Evolutionary conservation across 2,329 filamentous ascomycete genomes (phyloP), one percentile per base, ranked within the genome.

Genomic region (Macroventuria anomochaeta): DNA sequence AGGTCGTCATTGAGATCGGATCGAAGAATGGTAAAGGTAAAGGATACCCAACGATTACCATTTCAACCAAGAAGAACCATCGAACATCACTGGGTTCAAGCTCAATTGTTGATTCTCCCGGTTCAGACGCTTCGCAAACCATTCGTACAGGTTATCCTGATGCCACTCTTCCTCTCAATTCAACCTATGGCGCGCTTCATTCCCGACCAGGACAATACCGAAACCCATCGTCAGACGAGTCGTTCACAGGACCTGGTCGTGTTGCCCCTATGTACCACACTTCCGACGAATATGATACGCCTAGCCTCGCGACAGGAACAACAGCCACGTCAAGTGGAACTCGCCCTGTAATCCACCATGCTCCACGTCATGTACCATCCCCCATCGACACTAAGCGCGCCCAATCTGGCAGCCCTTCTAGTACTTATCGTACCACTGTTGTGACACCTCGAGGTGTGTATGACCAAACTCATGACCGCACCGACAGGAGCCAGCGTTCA

Each of bases 71-170:
- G 7, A 29, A 48, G 7, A 62, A 59, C 54, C 69, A 73, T 33
- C 66, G 70, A 4, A 57, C 64, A 0, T 54, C 51, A 2, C 28
- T 34, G 21, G 29, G 51, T 10, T 73, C 71, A 7, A 25, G n/a
- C 5, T 55, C 46, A 17, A 62, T 60, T 15, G 34, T 69, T 20
- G 69, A 74, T 2, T 72, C 68, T 7, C 61, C 63, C 21, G 65
- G 62, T 28, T 73, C 70, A 0, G 69, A 73, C 33, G 65, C 61
- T 12, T 72, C 70, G 5, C 67, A 66, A 43, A 63, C 63, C 3
- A 44, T 72, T 11, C 64, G 65, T 6, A 74, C 71, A 20, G 71
- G 71, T 3, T 69, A 63, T 13, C 67, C 69, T n/a, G 71, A 74
- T 10, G 57, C 64, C 13, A 36, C 69, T 32, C 58, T 64, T 28